These are phyloP conservation scores for Didymella sp. DNA, from an alignment of 2,329 filamentous ascomycete species.

Conservation along the genomic window DNA sequence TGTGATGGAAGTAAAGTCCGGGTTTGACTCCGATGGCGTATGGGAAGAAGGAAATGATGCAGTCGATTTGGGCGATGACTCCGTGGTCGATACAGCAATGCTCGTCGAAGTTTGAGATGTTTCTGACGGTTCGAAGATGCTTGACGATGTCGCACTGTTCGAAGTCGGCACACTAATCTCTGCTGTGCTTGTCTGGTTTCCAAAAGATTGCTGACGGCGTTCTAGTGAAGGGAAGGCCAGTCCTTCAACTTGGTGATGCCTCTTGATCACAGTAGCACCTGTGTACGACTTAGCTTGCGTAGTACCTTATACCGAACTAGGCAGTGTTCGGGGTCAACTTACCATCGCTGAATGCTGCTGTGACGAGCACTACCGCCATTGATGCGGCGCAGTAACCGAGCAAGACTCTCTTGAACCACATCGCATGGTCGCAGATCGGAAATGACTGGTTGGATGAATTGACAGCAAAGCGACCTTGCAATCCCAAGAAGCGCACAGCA, in stretches of 20 bases:
- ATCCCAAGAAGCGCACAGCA: conserved; percentile 35
- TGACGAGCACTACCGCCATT: conserved; percentile 10
- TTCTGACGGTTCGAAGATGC: not conserved
- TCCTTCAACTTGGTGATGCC: conserved; percentile 1
- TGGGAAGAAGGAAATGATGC: not conserved
- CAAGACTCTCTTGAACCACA: conserved; percentile 45
- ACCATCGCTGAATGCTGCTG: conserved; percentile 13
- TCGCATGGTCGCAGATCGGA: conserved; percentile 43
- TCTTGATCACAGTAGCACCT: not conserved
- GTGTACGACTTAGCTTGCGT: not conserved
- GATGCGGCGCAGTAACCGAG: conserved; percentile 21
- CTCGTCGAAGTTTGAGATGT: not conserved
- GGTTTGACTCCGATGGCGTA: too few species aligned
- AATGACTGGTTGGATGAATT: conserved; percentile 32
- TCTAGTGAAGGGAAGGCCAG: conserved; percentile 9
- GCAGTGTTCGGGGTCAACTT: not conserved
- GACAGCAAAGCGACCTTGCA: conserved; percentile 31
- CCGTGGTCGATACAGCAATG: not conserved
- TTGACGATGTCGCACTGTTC: not conserved
- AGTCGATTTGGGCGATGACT: not conserved
- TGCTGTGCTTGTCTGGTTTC: conserved; percentile 16
- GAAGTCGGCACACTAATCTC: not conserved
- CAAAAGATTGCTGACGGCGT: conserved; percentile 11
- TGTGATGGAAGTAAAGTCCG: not conserved
- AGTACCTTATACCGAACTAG: not conserved